Evolutionary conservation across 73 alveolate genomes (phyloP), one percentile per base, ranked within the genome.

Genomic region (Paramecium caudatum): DNA sequence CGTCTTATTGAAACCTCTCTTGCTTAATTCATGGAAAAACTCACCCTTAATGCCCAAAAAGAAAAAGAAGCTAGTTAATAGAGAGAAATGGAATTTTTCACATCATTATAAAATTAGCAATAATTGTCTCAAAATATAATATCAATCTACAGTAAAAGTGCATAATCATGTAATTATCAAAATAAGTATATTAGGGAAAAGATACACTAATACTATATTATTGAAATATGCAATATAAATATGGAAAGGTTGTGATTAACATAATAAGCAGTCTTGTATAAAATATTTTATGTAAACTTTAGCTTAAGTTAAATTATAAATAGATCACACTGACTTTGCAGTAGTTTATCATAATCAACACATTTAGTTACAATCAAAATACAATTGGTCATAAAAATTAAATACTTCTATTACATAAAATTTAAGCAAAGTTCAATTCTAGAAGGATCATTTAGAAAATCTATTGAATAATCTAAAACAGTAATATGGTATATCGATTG

Each of bases 1-100:
- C 30, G 30, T 10, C 30, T 55, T 9, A 55, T 55, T 55, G 80
- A 55, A 55, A 55, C 80, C 2, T 55, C 80, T 55, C 46, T 55
- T 27, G 0, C 80, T 21, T 55, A 23, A 55, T 55, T 55, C 30
- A 55, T 55, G 80, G 80, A 55, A 27, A 55, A 8, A 55, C 6
- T 55, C 1, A 23, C 5, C 2, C 12, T 27, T 27, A 43, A 55
- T 55, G 12, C 9, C 10, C 23, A 55, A 55, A 55, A 55, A 2
- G 30, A 1, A 0, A 55, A 55, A 27, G 80, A 55, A 55, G 45
- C 23, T 2, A 27, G 30, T 25, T 7, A 21, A 23, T 23, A 55
- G 30, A 16, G 30, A 12, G 80, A 55, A 55, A 55, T 21, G 46
- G 80, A 55, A 23, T 55, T n/a, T n/a, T n/a, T 55, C 13, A 55